These are phyloP conservation scores for Avicennia marina DNA, from an alignment of 257 asterid genomes.

Conservation along the genomic window DNA sequence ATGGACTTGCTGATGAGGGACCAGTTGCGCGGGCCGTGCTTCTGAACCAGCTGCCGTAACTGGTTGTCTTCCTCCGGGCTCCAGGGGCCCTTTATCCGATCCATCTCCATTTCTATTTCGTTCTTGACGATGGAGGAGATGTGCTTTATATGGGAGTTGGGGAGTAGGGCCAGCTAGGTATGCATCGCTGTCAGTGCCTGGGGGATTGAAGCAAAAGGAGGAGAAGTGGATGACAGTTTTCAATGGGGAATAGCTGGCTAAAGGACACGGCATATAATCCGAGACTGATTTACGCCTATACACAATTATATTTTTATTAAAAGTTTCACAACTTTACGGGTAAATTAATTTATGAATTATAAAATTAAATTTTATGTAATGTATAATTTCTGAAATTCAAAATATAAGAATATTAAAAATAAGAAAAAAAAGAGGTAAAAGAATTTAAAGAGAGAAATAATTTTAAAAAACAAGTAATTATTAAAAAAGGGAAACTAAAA, in stretches of 20 bases:
- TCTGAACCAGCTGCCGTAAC: conserved; percentile 62
- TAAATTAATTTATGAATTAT: conserved; percentile 24
- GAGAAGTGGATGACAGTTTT: conserved; percentile 44
- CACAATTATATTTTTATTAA: not conserved
- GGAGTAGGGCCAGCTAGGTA: conserved; percentile 5
- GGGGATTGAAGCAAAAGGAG: not conserved
- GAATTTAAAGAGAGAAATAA: too few relatives aligned
- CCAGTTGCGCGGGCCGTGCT: conserved; percentile 89
- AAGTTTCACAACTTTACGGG: too few relatives aligned
- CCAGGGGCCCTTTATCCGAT: conserved; percentile 97
- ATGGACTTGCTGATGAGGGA: conserved; percentile 73
- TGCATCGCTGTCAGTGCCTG: not conserved
- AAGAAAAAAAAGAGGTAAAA: too few relatives aligned
- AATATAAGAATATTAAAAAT: too few relatives aligned
- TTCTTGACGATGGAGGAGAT: not conserved
- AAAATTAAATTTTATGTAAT: not conserved
- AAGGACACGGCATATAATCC: conserved; percentile 74
- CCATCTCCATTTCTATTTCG: conserved; percentile 35
- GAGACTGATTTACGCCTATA: conserved; percentile 41
- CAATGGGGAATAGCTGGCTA: conserved; percentile 80
- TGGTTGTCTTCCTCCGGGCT: conserved; percentile 86
- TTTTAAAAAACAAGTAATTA: too few relatives aligned
- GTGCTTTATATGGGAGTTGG: conserved; percentile 8
- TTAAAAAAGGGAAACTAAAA: too few relatives aligned
- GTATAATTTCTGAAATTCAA: too few relatives aligned